Evolutionary conservation across 306 rosid species (phyloP).

Genomic region (Castanea mollissima): DNA sequence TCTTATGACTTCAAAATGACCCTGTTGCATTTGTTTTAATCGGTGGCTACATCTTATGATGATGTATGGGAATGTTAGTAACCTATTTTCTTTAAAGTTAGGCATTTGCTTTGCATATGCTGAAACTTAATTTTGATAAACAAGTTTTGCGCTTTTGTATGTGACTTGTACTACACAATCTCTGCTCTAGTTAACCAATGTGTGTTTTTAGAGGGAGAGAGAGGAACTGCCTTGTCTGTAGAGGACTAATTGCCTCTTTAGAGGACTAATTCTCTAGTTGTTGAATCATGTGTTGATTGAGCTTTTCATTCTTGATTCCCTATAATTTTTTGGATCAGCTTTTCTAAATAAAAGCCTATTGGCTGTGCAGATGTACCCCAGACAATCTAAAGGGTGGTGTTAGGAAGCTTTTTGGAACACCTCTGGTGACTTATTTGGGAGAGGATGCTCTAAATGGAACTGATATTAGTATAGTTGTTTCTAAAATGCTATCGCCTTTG

Average conservation of each 20-base stretch:
- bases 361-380: constrained; percentile 39
- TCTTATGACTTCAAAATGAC: too few species aligned
- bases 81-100: too few species aligned
- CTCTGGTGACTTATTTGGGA: constrained; percentile 73
- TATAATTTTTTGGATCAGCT: neutral
- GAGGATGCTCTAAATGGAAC: constrained; percentile 60
- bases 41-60: too few species aligned
- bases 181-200: neutral
- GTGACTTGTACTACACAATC: neutral
- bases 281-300: neutral
- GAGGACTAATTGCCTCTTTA: neutral
- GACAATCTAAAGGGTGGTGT: constrained; percentile 62
- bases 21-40: too few species aligned
- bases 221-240: neutral
- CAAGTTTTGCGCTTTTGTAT: neutral
- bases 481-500: constrained; percentile 66
- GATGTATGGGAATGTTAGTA: too few species aligned
- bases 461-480: constrained; percentile 52
- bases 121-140: neutral
- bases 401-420: constrained; percentile 77
- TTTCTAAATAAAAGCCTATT: constrained; percentile 9
- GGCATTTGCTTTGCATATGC: neutral
- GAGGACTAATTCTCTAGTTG: neutral
- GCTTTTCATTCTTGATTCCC: neutral
- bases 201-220: neutral